These are phyloP conservation scores for Gelatoporia subvermispora DNA, from an alignment of 768 basidiomycete species.

Conservation along the genomic window DNA sequence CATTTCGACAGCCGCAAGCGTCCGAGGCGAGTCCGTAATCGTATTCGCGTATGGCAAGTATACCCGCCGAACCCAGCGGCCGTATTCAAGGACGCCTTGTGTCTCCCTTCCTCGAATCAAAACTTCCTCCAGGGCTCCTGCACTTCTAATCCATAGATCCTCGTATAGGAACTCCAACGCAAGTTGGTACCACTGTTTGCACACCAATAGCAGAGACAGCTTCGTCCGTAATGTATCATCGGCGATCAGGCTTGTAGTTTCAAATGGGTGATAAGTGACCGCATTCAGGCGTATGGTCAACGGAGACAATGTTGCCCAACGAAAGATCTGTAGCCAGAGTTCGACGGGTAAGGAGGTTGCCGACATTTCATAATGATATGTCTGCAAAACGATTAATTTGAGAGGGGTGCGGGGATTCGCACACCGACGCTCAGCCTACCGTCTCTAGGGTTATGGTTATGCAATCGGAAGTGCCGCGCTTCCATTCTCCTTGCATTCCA, in stretches of 20 bases:
- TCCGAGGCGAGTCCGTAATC: slow-evolving; percentile 30
- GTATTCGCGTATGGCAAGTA: slow-evolving; percentile 57
- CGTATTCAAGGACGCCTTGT: slow-evolving; percentile 17
- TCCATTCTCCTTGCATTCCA: not conserved
- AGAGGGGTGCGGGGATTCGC: too few species aligned
- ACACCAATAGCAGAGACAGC: slow-evolving; percentile 47
- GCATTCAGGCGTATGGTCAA: slow-evolving; percentile 32
- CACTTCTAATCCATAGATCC: slow-evolving; percentile 41
- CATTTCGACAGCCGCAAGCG: slow-evolving; percentile 39
- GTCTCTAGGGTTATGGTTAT: too few species aligned
- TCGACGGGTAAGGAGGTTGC: slow-evolving; percentile 14
- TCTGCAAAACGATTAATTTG: too few species aligned
- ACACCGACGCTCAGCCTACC: too few species aligned
- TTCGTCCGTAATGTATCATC: slow-evolving; percentile 31
- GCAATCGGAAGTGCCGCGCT: not conserved
- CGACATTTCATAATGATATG: not conserved
- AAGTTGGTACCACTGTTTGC: slow-evolving; percentile 50
- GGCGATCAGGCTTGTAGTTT: slow-evolving; percentile 21
- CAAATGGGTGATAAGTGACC: slow-evolving; percentile 45
- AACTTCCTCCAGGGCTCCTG: slow-evolving; percentile 24
- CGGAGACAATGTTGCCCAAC: slow-evolving; percentile 24
- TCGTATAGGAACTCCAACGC: slow-evolving; percentile 45
- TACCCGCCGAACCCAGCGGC: slow-evolving; percentile 46
- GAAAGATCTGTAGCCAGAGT: slow-evolving; percentile 24
- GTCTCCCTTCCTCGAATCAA: slow-evolving; percentile 18